Conservation (phyloP, 371 early-diverging fungal genomes). For the Thermomucor indicae-seudaticae region DNA sequence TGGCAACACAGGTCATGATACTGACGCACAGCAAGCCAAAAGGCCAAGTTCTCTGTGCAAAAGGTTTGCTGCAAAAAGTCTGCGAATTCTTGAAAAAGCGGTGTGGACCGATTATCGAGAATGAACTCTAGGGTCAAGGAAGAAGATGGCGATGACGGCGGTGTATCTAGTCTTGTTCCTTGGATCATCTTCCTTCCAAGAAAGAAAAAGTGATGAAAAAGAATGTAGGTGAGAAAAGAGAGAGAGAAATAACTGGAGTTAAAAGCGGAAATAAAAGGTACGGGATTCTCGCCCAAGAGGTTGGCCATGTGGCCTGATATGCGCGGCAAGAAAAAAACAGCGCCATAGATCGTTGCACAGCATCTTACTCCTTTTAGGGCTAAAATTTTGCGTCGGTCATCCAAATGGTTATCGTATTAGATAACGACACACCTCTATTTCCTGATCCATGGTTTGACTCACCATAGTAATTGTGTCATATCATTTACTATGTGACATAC, state of each 20-base stretch:
- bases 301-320: constrained; percentile 11
- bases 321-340: background rate
- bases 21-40: constrained; percentile 40
- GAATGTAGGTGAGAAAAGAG: constrained; percentile 5
- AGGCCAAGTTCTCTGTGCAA: constrained; percentile 39
- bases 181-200: background rate
- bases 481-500: too few species aligned
- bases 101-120: constrained; percentile 19
- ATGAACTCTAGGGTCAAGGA: constrained; percentile 23
- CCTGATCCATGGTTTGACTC: too few species aligned
- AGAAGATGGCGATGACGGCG: constrained; percentile 4
- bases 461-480: too few species aligned
- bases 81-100: constrained; percentile 32
- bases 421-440: too few species aligned
- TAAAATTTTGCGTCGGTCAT: too few species aligned
- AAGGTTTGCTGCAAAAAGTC: constrained; percentile 31
- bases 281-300: constrained; percentile 4
- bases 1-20: constrained; percentile 14
- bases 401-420: too few species aligned
- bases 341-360: background rate
- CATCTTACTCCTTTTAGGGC: background rate
- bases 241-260: constrained; percentile 8
- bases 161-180: too few species aligned
- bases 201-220: constrained; percentile 3
- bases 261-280: constrained; percentile 1